These are phyloP conservation scores for Alternaria sp. DNA, from an alignment of 2,329 filamentous ascomycete genomes.

Conservation along the genomic window DNA sequence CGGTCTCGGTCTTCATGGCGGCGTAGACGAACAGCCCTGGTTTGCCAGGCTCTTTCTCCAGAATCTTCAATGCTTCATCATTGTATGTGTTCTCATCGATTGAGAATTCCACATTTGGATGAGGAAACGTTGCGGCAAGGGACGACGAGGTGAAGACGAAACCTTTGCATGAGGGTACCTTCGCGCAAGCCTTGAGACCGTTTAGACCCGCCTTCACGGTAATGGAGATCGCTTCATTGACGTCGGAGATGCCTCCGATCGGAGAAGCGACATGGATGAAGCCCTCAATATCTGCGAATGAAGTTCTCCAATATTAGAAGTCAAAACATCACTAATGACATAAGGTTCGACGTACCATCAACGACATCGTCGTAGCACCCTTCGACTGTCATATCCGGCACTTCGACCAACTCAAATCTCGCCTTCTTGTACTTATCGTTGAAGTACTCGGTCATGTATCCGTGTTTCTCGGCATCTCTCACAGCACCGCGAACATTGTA, in stretches of 20 bases:
- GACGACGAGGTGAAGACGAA: slow-evolving; percentile 56
- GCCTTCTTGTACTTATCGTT: slow-evolving; percentile 25
- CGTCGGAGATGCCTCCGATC: slow-evolving; percentile 43
- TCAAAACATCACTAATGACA: background rate
- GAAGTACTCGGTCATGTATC: slow-evolving; percentile 42
- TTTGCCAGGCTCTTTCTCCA: slow-evolving; percentile 24
- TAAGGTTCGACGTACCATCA: slow-evolving; percentile 25
- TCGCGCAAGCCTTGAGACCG: slow-evolving; percentile 51
- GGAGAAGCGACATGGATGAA: slow-evolving; percentile 57
- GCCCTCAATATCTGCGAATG: slow-evolving; percentile 39
- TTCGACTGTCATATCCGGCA: slow-evolving; percentile 37
- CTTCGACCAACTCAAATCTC: slow-evolving; percentile 37
- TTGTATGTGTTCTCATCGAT: slow-evolving; percentile 49
- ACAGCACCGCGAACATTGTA: slow-evolving; percentile 47
- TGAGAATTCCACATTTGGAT: slow-evolving; percentile 42
- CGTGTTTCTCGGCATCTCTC: slow-evolving; percentile 36
- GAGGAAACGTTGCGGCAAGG: slow-evolving; percentile 43
- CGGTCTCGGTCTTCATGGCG: slow-evolving; percentile 56
- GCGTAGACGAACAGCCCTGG: slow-evolving; percentile 49
- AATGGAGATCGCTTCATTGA: slow-evolving; percentile 52
- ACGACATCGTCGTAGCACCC: slow-evolving; percentile 36
- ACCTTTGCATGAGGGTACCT: slow-evolving; percentile 51
- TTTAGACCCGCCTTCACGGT: slow-evolving; percentile 47
- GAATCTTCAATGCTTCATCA: slow-evolving; percentile 41
- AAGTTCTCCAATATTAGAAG: background rate